These are phyloP conservation scores for Phlebiopsis flavidoalba DNA, from an alignment of 768 basidiomycete genomes.

Conservation along the genomic window DNA sequence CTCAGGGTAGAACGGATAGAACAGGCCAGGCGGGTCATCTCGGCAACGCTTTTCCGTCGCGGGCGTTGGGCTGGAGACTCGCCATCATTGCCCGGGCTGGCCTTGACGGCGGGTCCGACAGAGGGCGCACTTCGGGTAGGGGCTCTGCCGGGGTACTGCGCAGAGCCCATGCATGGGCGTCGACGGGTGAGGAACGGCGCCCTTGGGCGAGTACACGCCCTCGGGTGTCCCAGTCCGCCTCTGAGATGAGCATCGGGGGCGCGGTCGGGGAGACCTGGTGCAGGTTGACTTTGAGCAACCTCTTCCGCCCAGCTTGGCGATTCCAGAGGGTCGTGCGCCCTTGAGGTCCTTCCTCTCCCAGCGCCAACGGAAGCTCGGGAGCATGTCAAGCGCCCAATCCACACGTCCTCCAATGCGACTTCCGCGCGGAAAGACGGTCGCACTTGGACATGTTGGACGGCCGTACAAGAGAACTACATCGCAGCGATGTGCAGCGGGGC, in stretches of 20 bases:
- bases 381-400: slow-evolving; percentile 83
- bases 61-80: not conserved
- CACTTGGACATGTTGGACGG: slow-evolving; percentile 36
- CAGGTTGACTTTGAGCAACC: slow-evolving; percentile 71
- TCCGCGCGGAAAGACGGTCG: slow-evolving; percentile 69
- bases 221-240: slow-evolving; percentile 43
- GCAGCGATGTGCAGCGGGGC: slow-evolving; percentile 55
- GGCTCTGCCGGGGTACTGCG: slow-evolving; percentile 23
- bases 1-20: slow-evolving; percentile 79
- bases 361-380: slow-evolving; percentile 86
- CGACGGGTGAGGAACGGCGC: slow-evolving; percentile 14
- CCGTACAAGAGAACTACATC: slow-evolving; percentile 84
- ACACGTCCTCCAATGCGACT: slow-evolving; percentile 63
- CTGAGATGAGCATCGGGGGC: slow-evolving; percentile 34
- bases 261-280: slow-evolving; percentile 43
- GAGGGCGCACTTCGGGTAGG: slow-evolving; percentile 25
- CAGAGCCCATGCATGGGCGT: slow-evolving; percentile 31
- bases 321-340: slow-evolving; percentile 77
- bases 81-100: slow-evolving; percentile 10
- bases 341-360: slow-evolving; percentile 84
- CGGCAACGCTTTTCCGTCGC: slow-evolving; percentile 43
- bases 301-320: slow-evolving; percentile 77
- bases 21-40: slow-evolving; percentile 63
- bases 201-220: slow-evolving; percentile 19
- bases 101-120: slow-evolving; percentile 6